These are phyloP conservation scores for Zizania palustris DNA, from an alignment of 202 grass and related monocot genomes.

Conservation along the genomic window DNA sequence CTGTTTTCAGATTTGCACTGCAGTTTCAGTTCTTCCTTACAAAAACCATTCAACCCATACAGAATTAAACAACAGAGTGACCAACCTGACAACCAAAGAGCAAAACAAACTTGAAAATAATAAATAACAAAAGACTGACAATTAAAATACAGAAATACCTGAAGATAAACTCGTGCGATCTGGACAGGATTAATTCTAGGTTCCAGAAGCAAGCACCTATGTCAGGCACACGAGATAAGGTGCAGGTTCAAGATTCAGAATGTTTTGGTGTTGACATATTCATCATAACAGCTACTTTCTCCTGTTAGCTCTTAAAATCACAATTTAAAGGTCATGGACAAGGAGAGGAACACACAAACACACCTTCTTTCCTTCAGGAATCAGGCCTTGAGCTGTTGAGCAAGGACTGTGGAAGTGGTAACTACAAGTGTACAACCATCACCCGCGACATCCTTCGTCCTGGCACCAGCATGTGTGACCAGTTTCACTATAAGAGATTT, in stretches of 20 bases:
- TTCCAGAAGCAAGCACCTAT: slow-evolving; percentile 94
- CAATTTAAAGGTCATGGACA: not conserved
- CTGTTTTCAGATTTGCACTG: not conserved
- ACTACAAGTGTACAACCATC: slow-evolving; percentile 98
- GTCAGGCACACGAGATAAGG: slow-evolving; percentile 54
- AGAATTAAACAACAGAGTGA: not conserved
- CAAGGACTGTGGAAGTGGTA: slow-evolving; percentile 91
- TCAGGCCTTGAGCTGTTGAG: slow-evolving; percentile 87
- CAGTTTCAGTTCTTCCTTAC: not conserved
- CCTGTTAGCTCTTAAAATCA: not conserved
- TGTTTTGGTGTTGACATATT: not conserved
- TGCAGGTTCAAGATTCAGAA: slow-evolving; percentile 21
- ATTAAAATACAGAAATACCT: not conserved
- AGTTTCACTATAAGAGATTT: slow-evolving; percentile 94
- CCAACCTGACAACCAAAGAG: not conserved
- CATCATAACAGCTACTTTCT: not conserved
- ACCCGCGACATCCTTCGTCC: slow-evolving; percentile 78
- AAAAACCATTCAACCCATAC: not conserved
- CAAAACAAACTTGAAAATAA: not conserved
- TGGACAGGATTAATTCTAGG: slow-evolving; percentile 93
- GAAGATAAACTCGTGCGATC: slow-evolving; percentile 48
- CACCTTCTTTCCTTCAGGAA: slow-evolving; percentile 94
- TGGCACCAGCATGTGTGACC: slow-evolving; percentile 88
- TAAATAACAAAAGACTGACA: not conserved
- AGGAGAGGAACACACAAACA: slow-evolving; percentile 1